These are phyloP conservation scores for Closterium sp. DNA, from an alignment of 139 green algal genomes.

Conservation along the genomic window DNA sequence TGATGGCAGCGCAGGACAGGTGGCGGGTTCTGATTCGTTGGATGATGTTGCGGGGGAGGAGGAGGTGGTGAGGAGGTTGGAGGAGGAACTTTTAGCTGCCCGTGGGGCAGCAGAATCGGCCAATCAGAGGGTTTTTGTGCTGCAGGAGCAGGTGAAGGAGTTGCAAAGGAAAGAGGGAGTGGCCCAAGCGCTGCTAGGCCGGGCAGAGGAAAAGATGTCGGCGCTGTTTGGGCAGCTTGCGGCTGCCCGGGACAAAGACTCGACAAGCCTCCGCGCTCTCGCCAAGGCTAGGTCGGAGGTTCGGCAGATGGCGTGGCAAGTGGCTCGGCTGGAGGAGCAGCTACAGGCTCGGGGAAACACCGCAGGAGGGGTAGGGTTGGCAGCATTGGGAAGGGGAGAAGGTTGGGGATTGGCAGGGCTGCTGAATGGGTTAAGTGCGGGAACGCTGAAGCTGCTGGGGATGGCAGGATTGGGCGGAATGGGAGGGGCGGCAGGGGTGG, in stretches of 20 bases:
- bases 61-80: background rate
- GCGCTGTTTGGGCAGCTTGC: background rate
- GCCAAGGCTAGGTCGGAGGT: background rate
- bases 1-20: background rate
- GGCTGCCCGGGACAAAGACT: background rate
- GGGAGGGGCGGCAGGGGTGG: background rate
- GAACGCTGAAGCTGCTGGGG: background rate
- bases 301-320: background rate
- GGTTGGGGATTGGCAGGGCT: background rate
- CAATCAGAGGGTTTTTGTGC: background rate
- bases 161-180: background rate
- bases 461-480: background rate
- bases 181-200: background rate
- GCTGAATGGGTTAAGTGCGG: background rate
- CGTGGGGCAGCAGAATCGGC: background rate
- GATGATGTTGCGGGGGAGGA: background rate
- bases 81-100: background rate
- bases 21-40: background rate
- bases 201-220: background rate
- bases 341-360: background rate
- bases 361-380: background rate
- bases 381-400: background rate
- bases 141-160: background rate
- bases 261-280: background rate
- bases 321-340: background rate